Evolutionary conservation across 805 yeast genomes (phyloP).

Genomic region (Yamadazyma tumulicola): DNA sequence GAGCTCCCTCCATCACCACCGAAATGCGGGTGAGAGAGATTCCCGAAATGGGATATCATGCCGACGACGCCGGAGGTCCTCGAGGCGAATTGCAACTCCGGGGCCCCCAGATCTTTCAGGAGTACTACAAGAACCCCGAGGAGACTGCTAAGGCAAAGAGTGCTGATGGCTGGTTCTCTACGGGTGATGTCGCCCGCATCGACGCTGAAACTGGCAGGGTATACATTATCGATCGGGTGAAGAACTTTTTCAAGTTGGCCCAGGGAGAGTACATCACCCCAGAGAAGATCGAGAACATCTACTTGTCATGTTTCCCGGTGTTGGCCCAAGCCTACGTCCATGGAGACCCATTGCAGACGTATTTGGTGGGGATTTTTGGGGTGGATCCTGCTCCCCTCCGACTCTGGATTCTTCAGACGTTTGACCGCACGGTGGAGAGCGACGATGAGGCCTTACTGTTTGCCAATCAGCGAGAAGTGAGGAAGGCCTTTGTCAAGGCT

Average conservation of each 20-base stretch:
- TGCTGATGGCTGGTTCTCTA: slow-evolving; percentile 53
- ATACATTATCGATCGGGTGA: slow-evolving; percentile 67
- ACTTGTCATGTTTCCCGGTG: slow-evolving; percentile 48
- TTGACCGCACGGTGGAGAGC: slow-evolving; percentile 15
- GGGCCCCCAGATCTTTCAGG: slow-evolving; percentile 54
- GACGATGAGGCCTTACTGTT: slow-evolving; percentile 21
- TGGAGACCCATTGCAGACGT: slow-evolving; percentile 59
- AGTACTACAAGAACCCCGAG: slow-evolving; percentile 48
- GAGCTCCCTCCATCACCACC: slow-evolving; percentile 45
- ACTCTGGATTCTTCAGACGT: slow-evolving; percentile 17
- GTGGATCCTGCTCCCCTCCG: slow-evolving; percentile 43
- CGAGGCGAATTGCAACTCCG: slow-evolving; percentile 55
- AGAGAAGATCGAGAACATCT: slow-evolving; percentile 67
- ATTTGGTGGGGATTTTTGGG: slow-evolving; percentile 60
- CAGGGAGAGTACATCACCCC: slow-evolving; percentile 65
- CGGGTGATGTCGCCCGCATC: slow-evolving; percentile 51
- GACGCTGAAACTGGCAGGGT: slow-evolving; percentile 41
- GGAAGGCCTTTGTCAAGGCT: slow-evolving; percentile 28
- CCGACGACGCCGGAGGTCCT: slow-evolving; percentile 26
- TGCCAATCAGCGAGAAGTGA: slow-evolving; percentile 32
- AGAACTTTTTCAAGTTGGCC: slow-evolving; percentile 66
- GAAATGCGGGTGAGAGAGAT: slow-evolving; percentile 59
- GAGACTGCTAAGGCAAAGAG: slow-evolving; percentile 46
- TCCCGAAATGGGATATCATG: slow-evolving; percentile 57
- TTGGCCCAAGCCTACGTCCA: slow-evolving; percentile 56